Evolutionary conservation across 2,329 filamentous ascomycete species (phyloP), one percentile per base, ranked within the genome.

Genomic region (Tolypocladium cylindrosporum): DNA sequence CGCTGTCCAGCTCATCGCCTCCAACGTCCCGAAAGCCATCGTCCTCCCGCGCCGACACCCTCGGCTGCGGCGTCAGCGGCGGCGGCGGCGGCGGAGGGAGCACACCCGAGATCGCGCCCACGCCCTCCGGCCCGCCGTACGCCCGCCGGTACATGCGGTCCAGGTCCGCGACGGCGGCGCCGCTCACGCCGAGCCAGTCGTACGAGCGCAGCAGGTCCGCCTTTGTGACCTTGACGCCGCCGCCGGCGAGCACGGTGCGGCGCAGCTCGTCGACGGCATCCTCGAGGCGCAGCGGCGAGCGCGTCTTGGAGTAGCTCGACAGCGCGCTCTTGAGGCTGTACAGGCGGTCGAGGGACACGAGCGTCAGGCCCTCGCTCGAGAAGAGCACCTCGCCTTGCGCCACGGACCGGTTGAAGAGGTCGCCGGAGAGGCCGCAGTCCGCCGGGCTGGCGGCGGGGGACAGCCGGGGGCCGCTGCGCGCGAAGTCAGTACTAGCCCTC

Each of bases 271-370:
- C 83, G 54, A 87, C 81, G 36, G 84, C 82, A 54, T 84, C 78
- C 62, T 85, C 82, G 10, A 87, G 75, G 13, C 78, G 75, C 39
- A 73, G 66, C 13, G 71, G 71, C 41, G 72, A 73, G 21, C 67
- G 69, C 1, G 75, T 77, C 58, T 74, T 75, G 5, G 80, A 77
- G 67, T 86, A 86, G 61, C 77, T 77, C 21, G 80, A 77, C 13
- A 88, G 75, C 1, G 83, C 81, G 53, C 77, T 75, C 68, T 86
- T 86, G 72, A 88, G 83, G 48, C 81, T 84, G 71, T 86, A 88
- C 52, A 86, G 69, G 55, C 82, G 77, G 68, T 88, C 85, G 13
- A 87, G 75, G 0, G 82, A 77, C 16, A 86, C 68, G 9, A 88
- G 71, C 0, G 79, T 84, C 13, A 88, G 74, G 21, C 83, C 82